Percentiles rank a stretch among this genome's conserved stretches.
Conservation (phyloP, 1,284 basidiomycete genomes). For the Filobasidium uniguttulatum region DNA sequence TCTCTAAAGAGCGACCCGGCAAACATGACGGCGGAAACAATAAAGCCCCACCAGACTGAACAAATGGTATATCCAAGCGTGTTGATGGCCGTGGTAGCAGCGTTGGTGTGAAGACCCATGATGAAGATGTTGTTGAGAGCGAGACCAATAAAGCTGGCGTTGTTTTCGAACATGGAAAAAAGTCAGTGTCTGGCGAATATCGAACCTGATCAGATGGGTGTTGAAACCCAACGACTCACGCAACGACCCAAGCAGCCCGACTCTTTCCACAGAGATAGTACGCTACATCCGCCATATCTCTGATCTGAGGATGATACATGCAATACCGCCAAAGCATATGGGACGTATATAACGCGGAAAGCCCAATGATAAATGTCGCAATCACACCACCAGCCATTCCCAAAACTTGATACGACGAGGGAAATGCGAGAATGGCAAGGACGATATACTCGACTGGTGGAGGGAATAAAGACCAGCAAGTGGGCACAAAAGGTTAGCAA, state of each 20-base stretch:
- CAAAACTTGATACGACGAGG: slow-evolving; percentile 44
- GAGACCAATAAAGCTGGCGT: slow-evolving; percentile 13
- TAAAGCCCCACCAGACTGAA: slow-evolving; percentile 15
- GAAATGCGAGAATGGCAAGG: slow-evolving; percentile 32
- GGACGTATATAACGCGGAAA: slow-evolving; percentile 36
- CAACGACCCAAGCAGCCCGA: slow-evolving; percentile 18
- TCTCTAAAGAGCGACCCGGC: slow-evolving; percentile 20
- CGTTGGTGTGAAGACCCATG: slow-evolving; percentile 29
- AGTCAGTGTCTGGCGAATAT: too few relatives aligned
- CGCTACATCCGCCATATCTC: slow-evolving; percentile 22
- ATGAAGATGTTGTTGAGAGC: slow-evolving; percentile 21
- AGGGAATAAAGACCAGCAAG: background rate
- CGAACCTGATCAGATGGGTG: too few relatives aligned
- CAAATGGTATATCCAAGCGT: slow-evolving; percentile 17
- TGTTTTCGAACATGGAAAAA: background rate
- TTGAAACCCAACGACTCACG: slow-evolving; percentile 4
- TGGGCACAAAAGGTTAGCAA: background rate
- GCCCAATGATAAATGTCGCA: slow-evolving; percentile 38
- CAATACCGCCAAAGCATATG: slow-evolving; percentile 48
- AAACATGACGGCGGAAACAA: slow-evolving; percentile 20
- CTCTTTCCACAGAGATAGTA: slow-evolving; percentile 17
- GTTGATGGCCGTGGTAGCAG: slow-evolving; percentile 25
- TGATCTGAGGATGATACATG: slow-evolving; percentile 31
- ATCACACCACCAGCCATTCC: slow-evolving; percentile 43
- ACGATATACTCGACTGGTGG: slow-evolving; percentile 22